A percentile compares a stretch with the other conserved stretches of the same genome.
phyloP scores from a whole-genome alignment of 129 eudicot genomes.

The Cynara cardunculus region DNA sequence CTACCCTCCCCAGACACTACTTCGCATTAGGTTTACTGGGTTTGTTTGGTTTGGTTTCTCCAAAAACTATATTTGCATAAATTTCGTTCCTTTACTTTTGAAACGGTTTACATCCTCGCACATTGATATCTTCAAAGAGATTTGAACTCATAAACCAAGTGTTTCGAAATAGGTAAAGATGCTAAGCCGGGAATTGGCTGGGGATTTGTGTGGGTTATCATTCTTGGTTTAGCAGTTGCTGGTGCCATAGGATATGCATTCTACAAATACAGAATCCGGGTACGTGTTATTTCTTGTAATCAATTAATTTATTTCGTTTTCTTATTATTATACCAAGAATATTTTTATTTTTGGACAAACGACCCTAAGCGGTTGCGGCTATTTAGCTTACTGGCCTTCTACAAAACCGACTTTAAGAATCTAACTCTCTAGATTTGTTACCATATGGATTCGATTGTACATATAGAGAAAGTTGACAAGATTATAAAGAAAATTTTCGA shows the following conservation, averaged over 20 bases:
- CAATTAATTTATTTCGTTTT: neutral
- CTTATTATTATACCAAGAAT: neutral
- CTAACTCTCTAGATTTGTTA: too few relatives aligned
- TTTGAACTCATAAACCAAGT: neutral
- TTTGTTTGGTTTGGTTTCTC: neutral
- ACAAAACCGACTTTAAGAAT: too few relatives aligned
- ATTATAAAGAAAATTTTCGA: too few relatives aligned
- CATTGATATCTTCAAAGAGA: neutral
- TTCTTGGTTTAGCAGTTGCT: conserved; percentile 62
- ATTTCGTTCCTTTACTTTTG: neutral
- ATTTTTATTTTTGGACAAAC: neutral
- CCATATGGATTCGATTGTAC: neutral
- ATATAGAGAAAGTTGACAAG: neutral
- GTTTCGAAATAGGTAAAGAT: conserved; percentile 47
- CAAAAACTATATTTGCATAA: neutral
- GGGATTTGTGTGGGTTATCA: conserved; percentile 64
- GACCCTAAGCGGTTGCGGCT: neutral
- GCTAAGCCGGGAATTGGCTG: conserved; percentile 41
- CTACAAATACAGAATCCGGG: conserved; percentile 91
- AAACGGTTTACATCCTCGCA: neutral
- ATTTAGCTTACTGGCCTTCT: too few relatives aligned
- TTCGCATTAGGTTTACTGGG: neutral
- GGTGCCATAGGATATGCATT: conserved; percentile 67
- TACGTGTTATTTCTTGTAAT: conserved; percentile 18
- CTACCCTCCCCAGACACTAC: neutral